A percentile compares a stretch with the other conserved stretches of the same genome.
Conservation (phyloP, 1,284 basidiomycete genomes). For the Ustilago lituana region DNA sequence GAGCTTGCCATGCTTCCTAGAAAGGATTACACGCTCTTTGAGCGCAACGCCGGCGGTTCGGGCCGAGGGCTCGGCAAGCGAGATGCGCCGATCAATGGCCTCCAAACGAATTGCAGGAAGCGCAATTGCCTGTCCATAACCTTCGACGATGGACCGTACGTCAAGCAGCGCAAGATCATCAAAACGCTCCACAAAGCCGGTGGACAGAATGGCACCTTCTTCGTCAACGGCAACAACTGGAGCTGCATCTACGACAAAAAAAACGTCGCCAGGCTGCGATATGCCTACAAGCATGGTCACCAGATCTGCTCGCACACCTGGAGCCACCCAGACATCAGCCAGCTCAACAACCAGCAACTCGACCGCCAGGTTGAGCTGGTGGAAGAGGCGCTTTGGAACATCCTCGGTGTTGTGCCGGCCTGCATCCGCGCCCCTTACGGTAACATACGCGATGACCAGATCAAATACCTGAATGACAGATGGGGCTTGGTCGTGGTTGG, state of each 20-base stretch:
- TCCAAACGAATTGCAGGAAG: conserved; percentile 28
- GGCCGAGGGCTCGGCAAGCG: conserved; percentile 11
- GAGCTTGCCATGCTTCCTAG: conserved; percentile 11
- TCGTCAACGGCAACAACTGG: conserved; percentile 62
- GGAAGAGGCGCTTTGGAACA: conserved; percentile 58
- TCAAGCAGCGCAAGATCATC: conserved; percentile 30
- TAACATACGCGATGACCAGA: conserved; percentile 33
- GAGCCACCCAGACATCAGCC: conserved; percentile 46
- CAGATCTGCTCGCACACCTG: conserved; percentile 59
- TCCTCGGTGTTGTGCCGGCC: conserved; percentile 54
- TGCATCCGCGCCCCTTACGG: conserved; percentile 59
- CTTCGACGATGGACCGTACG: conserved; percentile 62
- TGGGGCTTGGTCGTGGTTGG: conserved; percentile 50
- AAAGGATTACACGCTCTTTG: conserved; percentile 22
- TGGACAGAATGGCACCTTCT: conserved; percentile 53
- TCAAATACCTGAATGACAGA: conserved; percentile 50
- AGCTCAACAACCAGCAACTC: conserved; percentile 41
- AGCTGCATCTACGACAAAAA: conserved; percentile 49
- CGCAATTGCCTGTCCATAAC: conserved; percentile 46
- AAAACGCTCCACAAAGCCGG: conserved; percentile 31
- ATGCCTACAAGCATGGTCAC: conserved; percentile 41
- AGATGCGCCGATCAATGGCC: conserved; percentile 29
- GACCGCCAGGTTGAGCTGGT: conserved; percentile 53
- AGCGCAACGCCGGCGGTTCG: conserved; percentile 6
- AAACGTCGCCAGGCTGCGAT: conserved; percentile 22